Evolutionary conservation across 2,329 filamentous ascomycete genomes (phyloP).

Genomic region (Teratosphaeria pseudoeucalypti): DNA sequence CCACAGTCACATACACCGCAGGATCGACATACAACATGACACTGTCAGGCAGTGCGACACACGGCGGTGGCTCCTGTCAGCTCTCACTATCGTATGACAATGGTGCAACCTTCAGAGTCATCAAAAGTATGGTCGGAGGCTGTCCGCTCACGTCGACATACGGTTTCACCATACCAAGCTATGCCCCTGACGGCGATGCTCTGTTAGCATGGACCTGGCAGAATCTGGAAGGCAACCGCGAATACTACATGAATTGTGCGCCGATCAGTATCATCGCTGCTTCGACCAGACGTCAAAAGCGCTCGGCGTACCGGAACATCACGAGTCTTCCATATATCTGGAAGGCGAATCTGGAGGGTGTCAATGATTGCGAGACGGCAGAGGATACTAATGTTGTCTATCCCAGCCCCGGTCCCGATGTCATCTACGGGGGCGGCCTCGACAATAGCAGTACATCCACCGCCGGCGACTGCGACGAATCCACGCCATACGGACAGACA

Average conservation of each 20-base stretch:
- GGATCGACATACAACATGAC: slow-evolving; percentile 55
- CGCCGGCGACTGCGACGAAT: slow-evolving; percentile 22
- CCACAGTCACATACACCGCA: slow-evolving; percentile 51
- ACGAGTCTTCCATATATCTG: slow-evolving; percentile 32
- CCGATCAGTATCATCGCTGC: slow-evolving; percentile 19
- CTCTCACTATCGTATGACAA: slow-evolving; percentile 63
- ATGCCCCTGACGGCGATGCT: slow-evolving; percentile 50
- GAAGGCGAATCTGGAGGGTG: slow-evolving; percentile 32
- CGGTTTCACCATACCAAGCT: slow-evolving; percentile 55
- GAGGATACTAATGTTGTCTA: slow-evolving; percentile 32
- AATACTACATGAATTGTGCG: slow-evolving; percentile 83
- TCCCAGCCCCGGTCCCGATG: slow-evolving; percentile 30
- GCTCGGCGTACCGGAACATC: slow-evolving; percentile 16
- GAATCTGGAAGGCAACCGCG: slow-evolving; percentile 52
- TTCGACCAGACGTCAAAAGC: not conserved
- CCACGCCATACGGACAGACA: slow-evolving; percentile 18
- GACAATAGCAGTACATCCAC: slow-evolving; percentile 18
- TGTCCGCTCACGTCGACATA: slow-evolving; percentile 46
- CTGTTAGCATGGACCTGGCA: slow-evolving; percentile 59
- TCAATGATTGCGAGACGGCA: slow-evolving; percentile 31
- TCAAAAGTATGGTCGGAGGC: slow-evolving; percentile 51
- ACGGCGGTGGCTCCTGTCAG: slow-evolving; percentile 64
- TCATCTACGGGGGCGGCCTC: slow-evolving; percentile 28
- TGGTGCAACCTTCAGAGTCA: slow-evolving; percentile 59
- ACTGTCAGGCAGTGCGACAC: slow-evolving; percentile 46